Conservation (phyloP, 805 yeast genomes). For the Saturnispora mendoncae region DNA sequence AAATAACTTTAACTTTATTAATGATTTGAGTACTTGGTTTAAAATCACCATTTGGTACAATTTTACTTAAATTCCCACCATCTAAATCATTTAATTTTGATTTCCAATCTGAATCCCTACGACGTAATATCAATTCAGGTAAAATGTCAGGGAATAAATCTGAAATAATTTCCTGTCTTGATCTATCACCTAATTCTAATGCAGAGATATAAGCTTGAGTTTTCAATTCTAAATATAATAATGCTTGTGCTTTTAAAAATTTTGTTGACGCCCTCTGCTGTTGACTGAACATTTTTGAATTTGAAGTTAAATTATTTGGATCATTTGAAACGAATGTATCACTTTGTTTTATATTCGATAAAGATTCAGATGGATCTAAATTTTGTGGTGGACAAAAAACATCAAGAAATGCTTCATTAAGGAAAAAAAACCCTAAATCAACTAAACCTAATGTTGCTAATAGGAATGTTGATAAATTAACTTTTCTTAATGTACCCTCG, state of each 20-base stretch:
- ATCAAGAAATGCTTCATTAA: conserved; percentile 77
- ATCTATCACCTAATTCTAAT: conserved; percentile 52
- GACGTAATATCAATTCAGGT: conserved; percentile 36
- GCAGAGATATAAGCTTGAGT: conserved; percentile 95
- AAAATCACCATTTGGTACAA: conserved; percentile 8
- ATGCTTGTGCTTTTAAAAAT: conserved; percentile 72
- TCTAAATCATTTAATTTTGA: conserved; percentile 12
- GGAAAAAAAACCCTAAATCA: conserved; percentile 78
- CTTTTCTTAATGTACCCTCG: conserved; percentile 64
- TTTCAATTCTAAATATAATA: conserved; percentile 73
- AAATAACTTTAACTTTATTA: conserved; percentile 20
- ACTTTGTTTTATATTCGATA: conserved; percentile 22
- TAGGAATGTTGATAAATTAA: conserved; percentile 79
- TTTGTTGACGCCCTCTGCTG: conserved; percentile 24
- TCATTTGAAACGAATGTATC: conserved; percentile 16
- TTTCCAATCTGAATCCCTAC: conserved; percentile 28
- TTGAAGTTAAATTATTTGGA: conserved; percentile 4
- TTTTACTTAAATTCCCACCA: conserved; percentile 6
- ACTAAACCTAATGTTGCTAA: conserved; percentile 80
- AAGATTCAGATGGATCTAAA: conserved; percentile 36
- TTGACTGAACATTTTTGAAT: conserved; percentile 10
- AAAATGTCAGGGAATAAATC: conserved; percentile 66
- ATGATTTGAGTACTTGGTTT: conserved; percentile 12
- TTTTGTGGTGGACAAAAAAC: conserved; percentile 75
- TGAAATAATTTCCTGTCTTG: conserved; percentile 58